phyloP scores from a whole-genome alignment of 371 early-diverging fungal genomes.

The Mucor circinelloides region DNA sequence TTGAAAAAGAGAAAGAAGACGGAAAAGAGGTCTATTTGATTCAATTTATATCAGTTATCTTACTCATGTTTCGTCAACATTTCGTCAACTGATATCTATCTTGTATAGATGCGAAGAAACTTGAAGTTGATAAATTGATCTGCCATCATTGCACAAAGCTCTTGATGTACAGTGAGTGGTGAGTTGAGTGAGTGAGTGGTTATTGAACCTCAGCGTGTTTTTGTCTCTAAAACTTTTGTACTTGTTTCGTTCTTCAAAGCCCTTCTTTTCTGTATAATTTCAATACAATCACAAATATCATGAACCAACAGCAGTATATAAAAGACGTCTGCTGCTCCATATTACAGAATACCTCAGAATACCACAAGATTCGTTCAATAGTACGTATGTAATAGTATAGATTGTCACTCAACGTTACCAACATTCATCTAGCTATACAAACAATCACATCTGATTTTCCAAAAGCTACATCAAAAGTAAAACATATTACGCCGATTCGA shows the following conservation, averaged over 20 bases:
- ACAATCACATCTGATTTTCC: neutral
- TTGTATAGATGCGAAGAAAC: too few relatives aligned
- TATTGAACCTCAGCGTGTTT: neutral
- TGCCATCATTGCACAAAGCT: too few relatives aligned
- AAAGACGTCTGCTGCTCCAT: neutral
- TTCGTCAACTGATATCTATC: neutral
- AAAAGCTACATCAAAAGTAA: conserved; percentile 12
- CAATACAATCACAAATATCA: neutral
- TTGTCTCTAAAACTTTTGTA: neutral
- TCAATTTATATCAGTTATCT: too few relatives aligned
- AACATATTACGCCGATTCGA: neutral
- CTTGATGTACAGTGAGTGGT: too few relatives aligned
- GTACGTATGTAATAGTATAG: neutral
- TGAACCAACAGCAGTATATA: neutral
- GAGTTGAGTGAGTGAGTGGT: neutral
- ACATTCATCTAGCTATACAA: conserved; percentile 7
- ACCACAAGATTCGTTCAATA: neutral
- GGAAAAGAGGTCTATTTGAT: neutral
- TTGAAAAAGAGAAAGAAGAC: neutral
- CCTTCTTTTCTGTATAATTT: neutral
- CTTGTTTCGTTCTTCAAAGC: neutral
- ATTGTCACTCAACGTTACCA: neutral
- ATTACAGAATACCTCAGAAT: neutral
- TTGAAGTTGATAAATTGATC: neutral
- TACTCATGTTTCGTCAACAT: neutral